Conservation (phyloP, 345 rosid species). For the Reutealis trisperma region DNA sequence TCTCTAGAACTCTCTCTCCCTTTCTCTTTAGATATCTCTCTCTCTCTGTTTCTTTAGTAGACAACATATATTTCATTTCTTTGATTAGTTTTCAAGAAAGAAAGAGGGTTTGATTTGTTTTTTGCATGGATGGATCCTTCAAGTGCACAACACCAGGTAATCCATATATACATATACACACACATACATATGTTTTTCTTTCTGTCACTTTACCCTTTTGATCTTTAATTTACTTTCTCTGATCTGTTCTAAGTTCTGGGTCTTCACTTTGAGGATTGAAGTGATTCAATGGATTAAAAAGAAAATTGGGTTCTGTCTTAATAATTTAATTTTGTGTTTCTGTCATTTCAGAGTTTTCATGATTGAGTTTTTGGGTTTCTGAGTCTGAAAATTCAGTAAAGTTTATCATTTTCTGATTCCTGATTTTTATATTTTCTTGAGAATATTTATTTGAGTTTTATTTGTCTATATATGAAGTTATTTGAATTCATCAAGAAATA, state of each 20-base stretch:
- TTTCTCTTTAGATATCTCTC: neutral
- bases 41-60: neutral
- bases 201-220: neutral
- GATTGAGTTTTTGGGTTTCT: neutral
- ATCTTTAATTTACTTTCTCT: neutral
- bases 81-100: neutral
- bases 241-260: too few species aligned
- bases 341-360: neutral
- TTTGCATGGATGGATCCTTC: conserved; percentile 73
- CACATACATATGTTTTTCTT: too few species aligned
- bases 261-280: too few species aligned
- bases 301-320: too few species aligned
- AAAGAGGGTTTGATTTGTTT: conserved; percentile 4
- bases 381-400: neutral
- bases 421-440: neutral
- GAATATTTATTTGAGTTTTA: neutral
- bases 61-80: too few species aligned
- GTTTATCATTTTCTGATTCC: neutral
- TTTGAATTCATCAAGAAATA: too few species aligned
- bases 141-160: conserved; percentile 55
- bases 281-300: too few species aligned
- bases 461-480: too few species aligned
- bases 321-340: too few species aligned
- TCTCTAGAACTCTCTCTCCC: neutral
- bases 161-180: neutral